These are phyloP conservation scores for Glycine tomentella DNA, from an alignment of 306 rosid genomes.

Conservation along the genomic window DNA sequence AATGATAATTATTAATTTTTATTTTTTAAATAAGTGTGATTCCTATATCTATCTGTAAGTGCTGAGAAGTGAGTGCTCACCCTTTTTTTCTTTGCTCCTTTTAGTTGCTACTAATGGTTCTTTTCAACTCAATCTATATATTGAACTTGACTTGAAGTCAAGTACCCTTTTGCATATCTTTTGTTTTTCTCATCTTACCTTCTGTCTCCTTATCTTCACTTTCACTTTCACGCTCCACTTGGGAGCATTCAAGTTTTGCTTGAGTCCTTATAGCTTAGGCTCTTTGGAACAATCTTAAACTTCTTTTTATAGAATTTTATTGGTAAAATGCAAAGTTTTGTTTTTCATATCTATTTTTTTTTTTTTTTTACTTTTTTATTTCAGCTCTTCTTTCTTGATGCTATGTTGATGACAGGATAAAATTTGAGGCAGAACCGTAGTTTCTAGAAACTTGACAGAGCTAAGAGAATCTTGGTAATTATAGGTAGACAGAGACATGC, in stretches of 20 bases:
- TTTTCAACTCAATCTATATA: conserved; percentile 38
- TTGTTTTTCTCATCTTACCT: not conserved
- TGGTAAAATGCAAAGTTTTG: not conserved
- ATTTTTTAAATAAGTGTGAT: too few relatives aligned
- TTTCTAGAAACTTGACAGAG: not conserved
- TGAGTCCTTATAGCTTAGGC: not conserved
- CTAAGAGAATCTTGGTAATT: conserved; percentile 13
- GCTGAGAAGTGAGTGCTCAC: conserved; percentile 37
- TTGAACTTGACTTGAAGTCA: conserved; percentile 29
- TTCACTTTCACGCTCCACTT: conserved; percentile 40
- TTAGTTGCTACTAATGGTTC: conserved; percentile 29
- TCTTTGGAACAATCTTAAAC: not conserved
- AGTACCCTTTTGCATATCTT: not conserved
- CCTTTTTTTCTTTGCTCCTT: conserved; percentile 12
- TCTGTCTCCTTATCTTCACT: conserved; percentile 13
- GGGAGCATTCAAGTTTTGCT: conserved; percentile 1
- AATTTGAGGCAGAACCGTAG: conserved; percentile 7
- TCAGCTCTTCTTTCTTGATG: conserved; percentile 29
- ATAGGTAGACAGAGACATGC: not conserved
- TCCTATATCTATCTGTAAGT: too few relatives aligned
- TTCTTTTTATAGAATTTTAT: not conserved
- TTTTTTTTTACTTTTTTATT: not conserved
- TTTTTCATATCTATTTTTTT: not conserved
- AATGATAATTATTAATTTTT: too few relatives aligned
- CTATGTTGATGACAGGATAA: not conserved